Base-by-base conservation (phyloP, 768 basidiomycete species). In the Suillus subaureus region DNA sequence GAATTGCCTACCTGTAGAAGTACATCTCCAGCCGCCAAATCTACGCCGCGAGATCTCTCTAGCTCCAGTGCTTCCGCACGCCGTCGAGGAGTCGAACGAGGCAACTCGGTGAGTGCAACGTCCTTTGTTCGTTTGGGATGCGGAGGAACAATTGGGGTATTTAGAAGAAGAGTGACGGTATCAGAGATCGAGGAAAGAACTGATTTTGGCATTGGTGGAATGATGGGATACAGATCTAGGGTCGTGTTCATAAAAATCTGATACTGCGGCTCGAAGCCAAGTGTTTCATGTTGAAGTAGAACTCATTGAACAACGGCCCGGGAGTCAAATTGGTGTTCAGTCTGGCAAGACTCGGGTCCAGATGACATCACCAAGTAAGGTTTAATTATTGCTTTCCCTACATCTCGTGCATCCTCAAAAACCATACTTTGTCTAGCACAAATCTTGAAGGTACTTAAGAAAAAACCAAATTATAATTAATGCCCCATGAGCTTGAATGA, bases 111-210 rank as follows among this genome's bases (percentile, higher is more conserved):
- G 35, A 77, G 70, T 3, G 67, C 62, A 6, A 77, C 65, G 12
- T 69, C 67, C 6, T 26, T 58, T 3, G n/a, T 18, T 18, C 31
- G 21, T 42, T 54, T 54, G 65, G 42, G 0, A 5, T 13, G 49
- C 15, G 67, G 58, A 33, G 70, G 66, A 40, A 56, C 64, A 42
- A 75, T 70, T 4, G 74, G 74, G 8, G 74, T 75, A 33, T 67
- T 72, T 26, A 74, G 62, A 52, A 77, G 62, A 15, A 74, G 39
- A 12, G 23, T 37, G 12, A 72, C 5, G 4, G 65, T 72, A 16
- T 68, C 66, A 1, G 64, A 47, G 26, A 77, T 15, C 1, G 69
- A 72, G 43, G 70, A 63, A 6, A 71, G 31, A 61, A 68, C 67
- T 4, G 58, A 60, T 60, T 60, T 60, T 31, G 40, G 16, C 58